Evolutionary conservation across 768 basidiomycete genomes (phyloP).

Genomic region (Lentinus brumalis): DNA sequence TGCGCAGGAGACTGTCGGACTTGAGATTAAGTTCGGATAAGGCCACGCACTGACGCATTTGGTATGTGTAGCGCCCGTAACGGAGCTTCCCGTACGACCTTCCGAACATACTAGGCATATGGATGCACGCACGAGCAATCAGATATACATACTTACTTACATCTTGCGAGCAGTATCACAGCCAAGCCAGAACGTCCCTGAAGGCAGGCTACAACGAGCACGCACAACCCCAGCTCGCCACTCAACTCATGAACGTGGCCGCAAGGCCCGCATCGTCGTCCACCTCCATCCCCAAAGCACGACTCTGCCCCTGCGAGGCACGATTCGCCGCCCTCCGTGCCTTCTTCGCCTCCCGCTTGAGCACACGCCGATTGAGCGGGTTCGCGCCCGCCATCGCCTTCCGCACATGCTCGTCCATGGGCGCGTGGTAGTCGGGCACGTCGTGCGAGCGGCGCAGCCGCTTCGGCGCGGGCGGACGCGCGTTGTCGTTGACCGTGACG

Average conservation of each 20-base stretch:
- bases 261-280: constrained; percentile 24
- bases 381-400: constrained; percentile 54
- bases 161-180: too few relatives aligned
- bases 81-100: too few relatives aligned
- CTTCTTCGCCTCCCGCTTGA: constrained; percentile 68
- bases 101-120: too few relatives aligned
- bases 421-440: constrained; percentile 49
- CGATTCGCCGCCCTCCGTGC: constrained; percentile 54
- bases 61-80: too few relatives aligned
- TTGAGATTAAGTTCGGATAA: too few relatives aligned
- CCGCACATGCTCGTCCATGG: constrained; percentile 46
- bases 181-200: too few relatives aligned
- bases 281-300: constrained; percentile 35
- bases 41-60: too few relatives aligned
- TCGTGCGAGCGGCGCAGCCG: constrained; percentile 61
- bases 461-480: constrained; percentile 44
- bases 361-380: constrained; percentile 56
- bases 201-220: too few relatives aligned
- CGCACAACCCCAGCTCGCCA: not conserved
- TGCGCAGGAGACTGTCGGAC: too few relatives aligned
- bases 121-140: too few relatives aligned
- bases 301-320: constrained; percentile 7
- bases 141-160: too few relatives aligned
- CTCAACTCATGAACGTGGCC: constrained; percentile 20
- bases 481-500: constrained; percentile 8